Base-by-base conservation (phyloP, 352 stramenopile genomes). In the Pythium apleroticum region DNA sequence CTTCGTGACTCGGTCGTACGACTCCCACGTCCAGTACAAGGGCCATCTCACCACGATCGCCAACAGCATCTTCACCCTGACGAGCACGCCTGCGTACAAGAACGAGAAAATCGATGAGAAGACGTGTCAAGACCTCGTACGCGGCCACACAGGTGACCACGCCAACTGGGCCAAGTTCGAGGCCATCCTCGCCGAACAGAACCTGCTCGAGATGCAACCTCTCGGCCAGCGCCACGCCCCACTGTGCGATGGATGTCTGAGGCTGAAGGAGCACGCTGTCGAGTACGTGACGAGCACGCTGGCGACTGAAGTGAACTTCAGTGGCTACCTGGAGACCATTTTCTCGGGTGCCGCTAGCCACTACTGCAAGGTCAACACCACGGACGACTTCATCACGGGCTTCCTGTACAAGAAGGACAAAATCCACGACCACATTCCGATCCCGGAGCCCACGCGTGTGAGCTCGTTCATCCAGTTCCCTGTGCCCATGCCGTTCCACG, bases 351-450 rank as follows among this genome's bases (percentile, higher is more conserved):
- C 78, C 24, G 83, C 87, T 17, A 93, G 77, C 28, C 82, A 93
- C 60, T 86, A 91, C 54, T 94, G 87, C 69, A 93, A 91, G 58
- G 80, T 95, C 25, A 93, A 90, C 52, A 85, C 84, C 30, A 92
- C 78, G 12, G 87, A 93, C 55, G 87, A 95, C 61, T 93, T 89
- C 43, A 89, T 94, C 62, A 91, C 84, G 56, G 87, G 87, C 17
- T 95, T 95, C 60, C 73, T 95, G 73, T 95, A 91, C 85, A 95
- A 95, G 71, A 95, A 95, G 63, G 87, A 95, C 74, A 95, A 95
- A 63, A 93, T 95, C 43, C 87, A 95, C 67, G 87, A 95, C 48
- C 87, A 95, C 65, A 92, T 95, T 57, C 87, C 87, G 46, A 91
- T 95, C 55, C 87, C 87, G 7, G 85, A 95, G 63, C 85, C 87